Evolutionary conservation across 805 yeast species (phyloP).

Genomic region (Metschnikowia aberdeeniae): DNA sequence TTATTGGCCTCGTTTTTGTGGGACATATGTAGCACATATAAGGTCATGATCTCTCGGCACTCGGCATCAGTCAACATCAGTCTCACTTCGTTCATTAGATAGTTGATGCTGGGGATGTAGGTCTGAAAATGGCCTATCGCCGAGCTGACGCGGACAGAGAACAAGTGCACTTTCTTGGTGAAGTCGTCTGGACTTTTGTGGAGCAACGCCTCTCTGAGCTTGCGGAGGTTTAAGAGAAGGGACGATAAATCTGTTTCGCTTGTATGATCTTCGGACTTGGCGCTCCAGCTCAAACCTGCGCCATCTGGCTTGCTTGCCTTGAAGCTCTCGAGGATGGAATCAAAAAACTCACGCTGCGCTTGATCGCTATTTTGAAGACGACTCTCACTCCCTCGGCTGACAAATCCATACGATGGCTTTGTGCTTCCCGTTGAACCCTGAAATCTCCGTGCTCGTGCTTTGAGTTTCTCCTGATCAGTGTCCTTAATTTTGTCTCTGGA

Average conservation of each 20-base stretch:
- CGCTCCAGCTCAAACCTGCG: neutral
- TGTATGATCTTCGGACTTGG: neutral
- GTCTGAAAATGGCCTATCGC: slow-evolving; percentile 48
- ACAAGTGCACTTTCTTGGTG: slow-evolving; percentile 43
- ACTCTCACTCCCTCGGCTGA: slow-evolving; percentile 58
- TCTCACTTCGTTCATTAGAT: slow-evolving; percentile 30
- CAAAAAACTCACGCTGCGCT: slow-evolving; percentile 41
- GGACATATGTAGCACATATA: slow-evolving; percentile 43
- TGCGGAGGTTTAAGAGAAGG: slow-evolving; percentile 36
- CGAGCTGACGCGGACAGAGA: slow-evolving; percentile 45
- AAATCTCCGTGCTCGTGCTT: neutral
- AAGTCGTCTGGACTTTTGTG: slow-evolving; percentile 34
- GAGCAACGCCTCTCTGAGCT: slow-evolving; percentile 54
- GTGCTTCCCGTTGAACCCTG: neutral
- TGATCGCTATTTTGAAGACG: slow-evolving; percentile 42
- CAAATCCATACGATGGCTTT: slow-evolving; percentile 39
- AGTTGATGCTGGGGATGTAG: slow-evolving; percentile 49
- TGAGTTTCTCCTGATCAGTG: neutral
- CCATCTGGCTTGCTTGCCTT: neutral
- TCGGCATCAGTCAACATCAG: slow-evolving; percentile 27
- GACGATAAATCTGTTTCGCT: neutral
- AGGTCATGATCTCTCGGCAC: slow-evolving; percentile 35
- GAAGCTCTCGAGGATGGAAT: slow-evolving; percentile 26
- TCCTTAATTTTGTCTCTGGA: neutral
- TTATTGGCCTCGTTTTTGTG: slow-evolving; percentile 36